Base-by-base conservation (phyloP, 2,329 filamentous ascomycete genomes). In the Domatiomyces globalis region DNA sequence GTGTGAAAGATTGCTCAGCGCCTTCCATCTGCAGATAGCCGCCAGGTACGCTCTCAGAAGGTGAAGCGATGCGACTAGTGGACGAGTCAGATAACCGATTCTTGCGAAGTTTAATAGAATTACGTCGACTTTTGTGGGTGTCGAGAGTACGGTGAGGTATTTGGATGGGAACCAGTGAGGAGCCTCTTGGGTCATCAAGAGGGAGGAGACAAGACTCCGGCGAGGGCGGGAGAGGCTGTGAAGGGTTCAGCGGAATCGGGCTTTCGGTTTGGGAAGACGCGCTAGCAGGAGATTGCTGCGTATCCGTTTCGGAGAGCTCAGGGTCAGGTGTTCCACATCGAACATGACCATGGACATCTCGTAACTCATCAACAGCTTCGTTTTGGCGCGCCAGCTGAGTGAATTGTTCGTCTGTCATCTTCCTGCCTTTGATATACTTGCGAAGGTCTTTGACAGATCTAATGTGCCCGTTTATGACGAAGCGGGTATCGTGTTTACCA, bases 341-440 rank as follows among this genome's bases (percentile, higher is more conserved):
- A 19, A 61, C 58, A 48, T 61, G 55, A 3, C 49, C 47, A 17
- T 53, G 46, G 7, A 47, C 46, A 43, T 57, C 51, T 12, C 53
- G 50, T 22, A 56, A 49, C 36, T 45, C 49, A 12, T 46, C 48
- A 36, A 47, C 49, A 12, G 44, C 49, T 33, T 57, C 43, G 36
- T 56, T 57, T 25, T 51, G 51, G 8, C 55, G 53, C 19, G 59
- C 59, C 20, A 53, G 49, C 2, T 51, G 53, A 9, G 56, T 54
- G 51, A 61, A 61, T 10, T 58, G 54, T 27, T 59, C 58, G 22
- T 55, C 54, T 44, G 56, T 57, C 56, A 59, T 59, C 49, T 58
- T 58, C 39, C 58, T 53, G 45, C 58, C 57, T 22, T 59, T 58
- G 53, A 60, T 58, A 49, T 60, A 60, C 45, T 58, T 56, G 48